Conservation (phyloP, 2,329 filamentous ascomycete species). For the Aspergillus fumigatus region DNA sequence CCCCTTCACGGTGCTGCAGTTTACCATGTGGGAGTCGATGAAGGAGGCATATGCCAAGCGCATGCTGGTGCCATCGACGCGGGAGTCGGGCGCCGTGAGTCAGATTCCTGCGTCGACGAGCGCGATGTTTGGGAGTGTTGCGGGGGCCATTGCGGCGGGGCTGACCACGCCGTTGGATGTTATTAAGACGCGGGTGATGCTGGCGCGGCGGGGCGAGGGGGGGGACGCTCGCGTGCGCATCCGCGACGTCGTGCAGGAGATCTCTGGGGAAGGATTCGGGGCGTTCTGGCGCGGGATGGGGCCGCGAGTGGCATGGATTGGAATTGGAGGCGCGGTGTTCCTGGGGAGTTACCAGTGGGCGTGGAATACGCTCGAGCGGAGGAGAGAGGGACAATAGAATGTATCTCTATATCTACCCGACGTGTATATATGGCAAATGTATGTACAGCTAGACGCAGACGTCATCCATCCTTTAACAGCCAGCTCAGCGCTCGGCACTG, state of each 20-base stretch:
- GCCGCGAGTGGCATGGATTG: slow-evolving; percentile 90
- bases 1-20: slow-evolving; percentile 95
- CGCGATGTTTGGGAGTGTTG: slow-evolving; percentile 75
- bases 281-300: slow-evolving; percentile 55
- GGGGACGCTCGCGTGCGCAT: slow-evolving; percentile 28
- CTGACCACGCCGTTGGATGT: slow-evolving; percentile 93
- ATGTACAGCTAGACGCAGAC: not conserved
- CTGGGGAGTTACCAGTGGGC: slow-evolving; percentile 89
- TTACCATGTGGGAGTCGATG: slow-evolving; percentile 92
- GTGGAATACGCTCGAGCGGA: slow-evolving; percentile 64
- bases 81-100: slow-evolving; percentile 17
- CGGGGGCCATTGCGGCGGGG: slow-evolving; percentile 80
- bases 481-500: slow-evolving; percentile 45
- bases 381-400: slow-evolving; percentile 12
- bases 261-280: slow-evolving; percentile 51
- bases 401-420: not conserved
- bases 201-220: slow-evolving; percentile 62
- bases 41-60: slow-evolving; percentile 54
- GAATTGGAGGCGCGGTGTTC: slow-evolving; percentile 89
- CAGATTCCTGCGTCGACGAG: slow-evolving; percentile 69
- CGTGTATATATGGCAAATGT: not conserved
- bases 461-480: slow-evolving; percentile 18
- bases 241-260: slow-evolving; percentile 55
- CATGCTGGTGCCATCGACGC: slow-evolving; percentile 13
- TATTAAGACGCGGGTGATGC: slow-evolving; percentile 94